Base-by-base conservation (phyloP, 2,329 filamentous ascomycete species). In the Nemania sp. region DNA sequence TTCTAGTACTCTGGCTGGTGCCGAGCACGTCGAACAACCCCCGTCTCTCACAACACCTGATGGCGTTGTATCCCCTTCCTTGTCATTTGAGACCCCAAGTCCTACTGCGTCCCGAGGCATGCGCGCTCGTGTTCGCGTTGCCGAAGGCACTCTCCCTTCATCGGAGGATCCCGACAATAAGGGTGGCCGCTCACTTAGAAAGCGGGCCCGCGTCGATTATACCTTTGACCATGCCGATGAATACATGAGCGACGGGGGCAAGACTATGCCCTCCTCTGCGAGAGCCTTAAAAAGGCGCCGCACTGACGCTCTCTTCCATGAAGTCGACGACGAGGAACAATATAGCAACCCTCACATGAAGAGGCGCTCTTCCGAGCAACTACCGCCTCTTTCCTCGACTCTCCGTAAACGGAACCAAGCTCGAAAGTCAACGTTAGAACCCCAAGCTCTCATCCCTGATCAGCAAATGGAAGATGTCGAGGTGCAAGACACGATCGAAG, bases 131-230 rank as follows among this genome's bases (percentile, higher is more conserved):
- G 78, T 76, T 55, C 77, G 79, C 68, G 79, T 80, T 48, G 64
- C 68, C n/a, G 74, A 74, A 54, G 68, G 69, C 40, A 69, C 75
- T 34, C 69, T 68, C 46, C 68, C 73, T 57, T 77, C 74, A 13
- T 77, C 78, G n/a, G 80, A 80, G 46, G 81, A 83, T 20, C 75
- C 77, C 39, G 76, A 80, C 64, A 80, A 78, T 60, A 84, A 86
- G 71, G 83, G 84, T 54, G 83, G 84, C 50, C 84, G 86, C 73
- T 84, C 83, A 35, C 78, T 87, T 32, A 79, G 84, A 65, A 84
- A 82, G 71, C 79, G 83, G 54, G 76, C 81, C 53, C 82, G 82
- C 60, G 78, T 86, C 64, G 83, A 86, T 72, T 86, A 86, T 75
- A 82, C 81, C 35, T 77, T 80, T 68, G 79, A 81, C 67, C 81